phyloP scores from a whole-genome alignment of 23 red algal species.

The Gracilaria domingensis region DNA sequence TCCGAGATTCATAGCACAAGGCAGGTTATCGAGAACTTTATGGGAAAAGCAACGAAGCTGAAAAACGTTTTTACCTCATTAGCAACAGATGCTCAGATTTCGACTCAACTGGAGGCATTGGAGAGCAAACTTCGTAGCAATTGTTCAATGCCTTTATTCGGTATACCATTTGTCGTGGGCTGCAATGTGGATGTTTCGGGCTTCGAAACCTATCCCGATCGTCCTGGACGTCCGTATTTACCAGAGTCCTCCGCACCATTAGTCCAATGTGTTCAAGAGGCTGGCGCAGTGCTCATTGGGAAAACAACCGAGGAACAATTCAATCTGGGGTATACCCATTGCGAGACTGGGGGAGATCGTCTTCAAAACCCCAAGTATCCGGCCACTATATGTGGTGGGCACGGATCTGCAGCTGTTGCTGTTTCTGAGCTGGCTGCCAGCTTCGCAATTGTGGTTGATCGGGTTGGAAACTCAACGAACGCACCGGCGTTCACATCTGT shows the following conservation, averaged over 20 bases:
- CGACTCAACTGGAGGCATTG: slow-evolving; percentile 14
- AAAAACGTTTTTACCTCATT: slow-evolving; percentile 49
- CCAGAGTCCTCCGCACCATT: slow-evolving; percentile 10
- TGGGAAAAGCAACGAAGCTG: slow-evolving; percentile 14
- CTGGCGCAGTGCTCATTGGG: slow-evolving; percentile 48
- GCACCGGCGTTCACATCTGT: slow-evolving; percentile 28
- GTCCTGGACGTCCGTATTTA: slow-evolving; percentile 7
- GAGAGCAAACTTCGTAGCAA: background rate
- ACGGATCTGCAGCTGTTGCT: slow-evolving; percentile 52
- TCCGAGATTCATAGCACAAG: slow-evolving; percentile 19
- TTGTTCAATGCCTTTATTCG: slow-evolving; percentile 47
- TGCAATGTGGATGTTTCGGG: slow-evolving; percentile 60
- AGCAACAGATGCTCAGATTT: background rate
- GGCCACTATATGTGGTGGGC: slow-evolving; percentile 35
- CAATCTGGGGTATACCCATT: slow-evolving; percentile 49
- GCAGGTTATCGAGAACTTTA: slow-evolving; percentile 38
- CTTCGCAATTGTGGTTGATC: slow-evolving; percentile 59
- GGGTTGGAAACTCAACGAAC: slow-evolving; percentile 28
- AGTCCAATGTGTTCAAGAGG: slow-evolving; percentile 19
- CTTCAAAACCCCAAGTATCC: slow-evolving; percentile 33
- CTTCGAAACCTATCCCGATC: slow-evolving; percentile 24
- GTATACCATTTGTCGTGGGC: slow-evolving; percentile 61
- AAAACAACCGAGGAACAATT: slow-evolving; percentile 55
- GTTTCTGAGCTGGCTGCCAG: slow-evolving; percentile 37
- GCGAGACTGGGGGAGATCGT: background rate